Conservation (phyloP, 2,329 filamentous ascomycete species). For the Fusarium sp. region DNA sequence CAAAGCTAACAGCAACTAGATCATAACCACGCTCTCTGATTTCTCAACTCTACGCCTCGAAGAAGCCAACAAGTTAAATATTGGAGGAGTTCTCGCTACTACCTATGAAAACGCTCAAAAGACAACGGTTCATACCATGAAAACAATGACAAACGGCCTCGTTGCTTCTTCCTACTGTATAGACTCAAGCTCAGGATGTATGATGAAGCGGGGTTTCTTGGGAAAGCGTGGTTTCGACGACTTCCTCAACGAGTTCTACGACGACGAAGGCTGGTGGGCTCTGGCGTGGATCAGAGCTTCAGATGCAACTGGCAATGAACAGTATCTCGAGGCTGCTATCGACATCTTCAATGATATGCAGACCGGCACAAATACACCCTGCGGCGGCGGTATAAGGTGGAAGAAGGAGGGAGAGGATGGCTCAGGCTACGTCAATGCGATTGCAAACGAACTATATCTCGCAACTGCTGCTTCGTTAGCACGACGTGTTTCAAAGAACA, state of each 20-base stretch:
- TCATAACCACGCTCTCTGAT: conserved; percentile 69
- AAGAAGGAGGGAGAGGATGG: conserved; percentile 55
- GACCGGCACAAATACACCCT: conserved; percentile 56
- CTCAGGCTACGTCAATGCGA: conserved; percentile 59
- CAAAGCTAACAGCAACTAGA: conserved; percentile 5
- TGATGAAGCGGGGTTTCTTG: conserved; percentile 48
- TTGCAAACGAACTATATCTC: conserved; percentile 67
- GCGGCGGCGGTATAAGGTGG: conserved; percentile 66
- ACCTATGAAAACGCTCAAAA: conserved; percentile 58
- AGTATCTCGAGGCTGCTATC: conserved; percentile 64
- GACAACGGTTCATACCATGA: conserved; percentile 49
- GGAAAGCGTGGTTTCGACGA: conserved; percentile 46
- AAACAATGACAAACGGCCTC: conserved; percentile 51
- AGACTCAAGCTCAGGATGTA: conserved; percentile 40
- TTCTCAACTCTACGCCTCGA: conserved; percentile 51
- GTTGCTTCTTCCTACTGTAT: conserved; percentile 52
- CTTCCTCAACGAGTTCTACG: conserved; percentile 65
- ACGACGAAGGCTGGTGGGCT: conserved; percentile 73
- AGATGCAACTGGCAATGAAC: conserved; percentile 60
- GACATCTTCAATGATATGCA: conserved; percentile 67
- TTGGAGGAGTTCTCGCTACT: conserved; percentile 54
- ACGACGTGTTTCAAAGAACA: conserved; percentile 54
- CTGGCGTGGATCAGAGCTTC: conserved; percentile 66
- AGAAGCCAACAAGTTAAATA: conserved; percentile 49
- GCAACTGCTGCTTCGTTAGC: conserved; percentile 63